Evolutionary conservation across 495 filamentous ascomycete genomes (phyloP).

Genomic region (Penicillium dipodomyicola): DNA sequence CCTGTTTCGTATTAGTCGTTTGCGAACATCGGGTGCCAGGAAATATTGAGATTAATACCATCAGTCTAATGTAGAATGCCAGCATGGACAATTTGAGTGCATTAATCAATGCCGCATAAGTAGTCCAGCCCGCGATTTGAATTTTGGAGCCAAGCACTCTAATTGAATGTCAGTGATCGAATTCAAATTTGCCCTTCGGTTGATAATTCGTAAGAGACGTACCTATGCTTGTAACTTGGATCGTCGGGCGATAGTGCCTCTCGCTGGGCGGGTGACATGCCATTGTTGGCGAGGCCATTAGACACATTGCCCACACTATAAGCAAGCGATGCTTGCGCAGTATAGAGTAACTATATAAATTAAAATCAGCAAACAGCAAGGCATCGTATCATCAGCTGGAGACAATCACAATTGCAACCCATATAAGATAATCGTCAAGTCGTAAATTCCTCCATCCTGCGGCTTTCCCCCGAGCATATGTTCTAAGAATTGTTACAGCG

Average conservation of each 20-base stretch:
- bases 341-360: slow-evolving; percentile 33
- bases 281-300: slow-evolving; percentile 49
- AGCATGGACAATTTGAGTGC: slow-evolving; percentile 52
- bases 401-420: slow-evolving; percentile 45
- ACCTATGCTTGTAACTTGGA: slow-evolving; percentile 37
- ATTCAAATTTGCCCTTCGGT: background rate
- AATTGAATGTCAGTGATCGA: slow-evolving; percentile 1
- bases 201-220: background rate
- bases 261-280: slow-evolving; percentile 47
- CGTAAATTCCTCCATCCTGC: slow-evolving; percentile 43
- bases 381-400: background rate
- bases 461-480: slow-evolving; percentile 40
- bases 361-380: slow-evolving; percentile 9
- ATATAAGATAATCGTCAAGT: slow-evolving; percentile 55
- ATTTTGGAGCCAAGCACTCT: slow-evolving; percentile 52
- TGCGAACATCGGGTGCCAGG: background rate
- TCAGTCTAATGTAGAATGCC: slow-evolving; percentile 54
- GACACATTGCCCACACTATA: slow-evolving; percentile 35
- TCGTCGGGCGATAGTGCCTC: slow-evolving; percentile 33
- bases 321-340: slow-evolving; percentile 35
- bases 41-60: slow-evolving; percentile 30
- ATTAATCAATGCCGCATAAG: slow-evolving; percentile 52
- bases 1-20: slow-evolving; percentile 12
- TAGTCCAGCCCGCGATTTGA: slow-evolving; percentile 53
- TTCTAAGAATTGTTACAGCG: slow-evolving; percentile 42